Evolutionary conservation across 176 grass and related monocot genomes (phyloP).

Genomic region (Avena atlantica): DNA sequence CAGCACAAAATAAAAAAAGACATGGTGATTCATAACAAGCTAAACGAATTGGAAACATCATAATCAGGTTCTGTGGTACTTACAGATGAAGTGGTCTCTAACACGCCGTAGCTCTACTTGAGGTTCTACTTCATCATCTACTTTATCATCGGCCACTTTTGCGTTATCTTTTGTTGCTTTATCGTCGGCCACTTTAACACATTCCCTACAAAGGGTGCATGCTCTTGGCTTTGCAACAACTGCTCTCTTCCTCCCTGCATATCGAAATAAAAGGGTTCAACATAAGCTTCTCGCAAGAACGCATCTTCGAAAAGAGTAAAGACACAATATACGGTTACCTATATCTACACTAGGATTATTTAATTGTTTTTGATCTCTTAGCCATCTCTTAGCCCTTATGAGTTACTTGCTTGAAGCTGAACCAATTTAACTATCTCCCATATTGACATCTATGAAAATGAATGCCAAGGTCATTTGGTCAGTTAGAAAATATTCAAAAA

Average conservation of each 20-base stretch:
- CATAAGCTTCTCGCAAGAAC: neutral
- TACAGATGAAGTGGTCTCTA: constrained; percentile 96
- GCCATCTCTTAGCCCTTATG: neutral
- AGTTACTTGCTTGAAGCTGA: constrained; percentile 17
- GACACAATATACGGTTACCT: neutral
- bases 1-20: constrained; percentile 29
- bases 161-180: neutral
- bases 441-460: constrained; percentile 10
- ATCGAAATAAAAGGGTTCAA: constrained; percentile 3
- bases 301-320: constrained; percentile 25
- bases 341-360: neutral
- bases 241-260: constrained; percentile 62
- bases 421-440: neutral
- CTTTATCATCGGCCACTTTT: neutral
- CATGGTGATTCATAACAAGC: neutral
- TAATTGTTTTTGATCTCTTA: neutral
- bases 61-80: constrained; percentile 34
- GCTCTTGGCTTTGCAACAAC: constrained; percentile 64
- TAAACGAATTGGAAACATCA: neutral
- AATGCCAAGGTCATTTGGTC: neutral
- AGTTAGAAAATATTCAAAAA: constrained; percentile 2
- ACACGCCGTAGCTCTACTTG: constrained; percentile 66
- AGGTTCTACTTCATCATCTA: neutral
- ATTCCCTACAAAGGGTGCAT: constrained; percentile 93
- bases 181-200: constrained; percentile 45